Percentiles rank a stretch among this genome's conserved stretches.
Evolutionary conservation across 2,329 filamentous ascomycete genomes (phyloP).

Genomic region (Sclerotinia subarctica): DNA sequence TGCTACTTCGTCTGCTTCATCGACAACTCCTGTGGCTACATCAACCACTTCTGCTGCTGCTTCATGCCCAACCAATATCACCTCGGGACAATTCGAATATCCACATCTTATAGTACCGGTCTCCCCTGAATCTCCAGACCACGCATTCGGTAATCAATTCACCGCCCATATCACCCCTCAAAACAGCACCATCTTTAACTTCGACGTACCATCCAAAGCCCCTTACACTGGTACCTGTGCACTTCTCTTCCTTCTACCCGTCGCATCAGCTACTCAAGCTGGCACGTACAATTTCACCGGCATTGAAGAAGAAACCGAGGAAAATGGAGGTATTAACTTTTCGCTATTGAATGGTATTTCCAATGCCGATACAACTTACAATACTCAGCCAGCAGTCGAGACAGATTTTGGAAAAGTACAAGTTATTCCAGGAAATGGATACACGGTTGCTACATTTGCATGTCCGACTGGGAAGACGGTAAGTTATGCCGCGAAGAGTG

Average conservation of each 20-base stretch:
- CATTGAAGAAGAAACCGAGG: constrained; percentile 48
- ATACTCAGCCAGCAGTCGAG: constrained; percentile 48
- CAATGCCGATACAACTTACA: constrained; percentile 50
- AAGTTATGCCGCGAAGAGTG: constrained; percentile 50
- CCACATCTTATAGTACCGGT: constrained; percentile 63
- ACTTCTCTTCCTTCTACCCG: constrained; percentile 63
- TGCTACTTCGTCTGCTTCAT: neutral
- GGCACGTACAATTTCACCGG: constrained; percentile 51
- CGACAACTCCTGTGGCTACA: neutral
- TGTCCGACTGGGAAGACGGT: constrained; percentile 54
- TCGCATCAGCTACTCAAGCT: constrained; percentile 44
- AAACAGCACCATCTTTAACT: constrained; percentile 59
- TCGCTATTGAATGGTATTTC: constrained; percentile 46
- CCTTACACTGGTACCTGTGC: constrained; percentile 51
- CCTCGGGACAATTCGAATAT: constrained; percentile 48
- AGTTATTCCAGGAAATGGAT: constrained; percentile 53
- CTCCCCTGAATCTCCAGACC: constrained; percentile 51
- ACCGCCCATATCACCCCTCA: constrained; percentile 51
- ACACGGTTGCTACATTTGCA: constrained; percentile 50
- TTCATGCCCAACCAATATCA: constrained; percentile 24
- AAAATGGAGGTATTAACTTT: constrained; percentile 39
- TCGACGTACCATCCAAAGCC: constrained; percentile 53
- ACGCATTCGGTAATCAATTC: constrained; percentile 51
- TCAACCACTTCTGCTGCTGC: constrained; percentile 9
- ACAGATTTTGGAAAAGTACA: constrained; percentile 44